phyloP scores from a whole-genome alignment of 2,329 filamentous ascomycete genomes.

The Cucurbitaria berberidis region DNA sequence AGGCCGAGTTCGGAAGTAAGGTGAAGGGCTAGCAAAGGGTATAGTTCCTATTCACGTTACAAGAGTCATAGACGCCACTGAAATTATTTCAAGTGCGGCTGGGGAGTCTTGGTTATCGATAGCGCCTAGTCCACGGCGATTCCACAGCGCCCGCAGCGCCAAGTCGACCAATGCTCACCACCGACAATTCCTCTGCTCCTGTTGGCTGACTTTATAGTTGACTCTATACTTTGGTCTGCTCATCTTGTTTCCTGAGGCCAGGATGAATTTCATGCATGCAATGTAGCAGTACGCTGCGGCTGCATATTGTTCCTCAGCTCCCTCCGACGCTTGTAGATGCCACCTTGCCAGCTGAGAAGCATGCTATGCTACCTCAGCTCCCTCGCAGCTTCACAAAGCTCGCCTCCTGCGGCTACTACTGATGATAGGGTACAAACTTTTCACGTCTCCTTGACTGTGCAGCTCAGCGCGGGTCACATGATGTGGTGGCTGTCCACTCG shows the following conservation, averaged over 20 bases:
- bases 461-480: slow-evolving; percentile 14
- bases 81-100: background rate
- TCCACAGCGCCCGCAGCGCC: background rate
- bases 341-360: slow-evolving; percentile 2
- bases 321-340: background rate
- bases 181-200: slow-evolving; percentile 1
- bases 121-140: background rate
- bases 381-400: slow-evolving; percentile 1
- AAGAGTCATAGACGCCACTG: background rate
- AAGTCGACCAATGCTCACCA: background rate
- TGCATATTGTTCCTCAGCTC: no score
- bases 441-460: slow-evolving; percentile 7
- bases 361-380: slow-evolving; percentile 5
- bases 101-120: slow-evolving; percentile 8
- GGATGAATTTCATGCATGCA: background rate
- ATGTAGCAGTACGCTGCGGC: background rate
- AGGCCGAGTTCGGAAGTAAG: slow-evolving; percentile 8
- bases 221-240: background rate
- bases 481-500: background rate
- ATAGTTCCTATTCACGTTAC: background rate
- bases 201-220: slow-evolving; percentile 7
- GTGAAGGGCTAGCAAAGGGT: background rate
- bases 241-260: background rate
- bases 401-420: slow-evolving; percentile 7
- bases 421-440: background rate